These are phyloP conservation scores for Raffaelea ambrosiae DNA, from an alignment of 2,329 filamentous ascomycete genomes.

Conservation along the genomic window DNA sequence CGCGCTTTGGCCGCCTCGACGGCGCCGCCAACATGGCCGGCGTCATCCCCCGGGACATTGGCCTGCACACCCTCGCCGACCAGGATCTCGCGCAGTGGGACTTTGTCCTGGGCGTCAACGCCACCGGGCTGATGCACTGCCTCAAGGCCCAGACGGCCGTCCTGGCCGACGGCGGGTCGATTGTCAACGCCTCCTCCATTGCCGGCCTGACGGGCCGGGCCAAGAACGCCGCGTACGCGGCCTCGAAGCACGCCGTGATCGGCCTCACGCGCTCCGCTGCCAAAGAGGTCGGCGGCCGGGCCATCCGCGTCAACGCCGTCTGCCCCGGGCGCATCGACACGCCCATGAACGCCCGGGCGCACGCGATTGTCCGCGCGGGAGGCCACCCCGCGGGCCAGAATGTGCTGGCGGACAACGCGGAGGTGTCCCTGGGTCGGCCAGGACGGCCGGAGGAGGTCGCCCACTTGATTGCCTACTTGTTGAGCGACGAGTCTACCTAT, in stretches of 20 bases:
- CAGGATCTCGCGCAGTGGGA: slow-evolving; percentile 40
- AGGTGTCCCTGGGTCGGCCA: slow-evolving; percentile 7
- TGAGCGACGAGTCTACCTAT: slow-evolving; percentile 14
- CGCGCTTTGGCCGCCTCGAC: slow-evolving; percentile 41
- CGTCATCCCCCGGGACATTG: slow-evolving; percentile 35
- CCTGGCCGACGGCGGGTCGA: slow-evolving; percentile 19
- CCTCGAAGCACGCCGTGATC: slow-evolving; percentile 27
- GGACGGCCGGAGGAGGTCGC: slow-evolving; percentile 11
- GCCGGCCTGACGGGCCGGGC: slow-evolving; percentile 24
- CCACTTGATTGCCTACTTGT: slow-evolving; percentile 8
- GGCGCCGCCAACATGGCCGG: slow-evolving; percentile 49
- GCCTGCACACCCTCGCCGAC: slow-evolving; percentile 29
- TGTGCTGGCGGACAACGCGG: slow-evolving; percentile 5
- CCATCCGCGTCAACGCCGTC: slow-evolving; percentile 33
- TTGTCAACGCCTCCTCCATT: slow-evolving; percentile 9
- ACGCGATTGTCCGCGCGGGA: slow-evolving; percentile 5
- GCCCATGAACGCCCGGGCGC: not conserved
- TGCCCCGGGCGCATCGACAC: not conserved
- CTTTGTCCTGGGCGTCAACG: slow-evolving; percentile 36
- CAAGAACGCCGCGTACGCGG: slow-evolving; percentile 27
- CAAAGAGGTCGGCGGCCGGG: slow-evolving; percentile 29
- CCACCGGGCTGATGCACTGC: slow-evolving; percentile 44
- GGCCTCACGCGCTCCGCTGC: slow-evolving; percentile 26
- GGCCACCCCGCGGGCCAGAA: not conserved
- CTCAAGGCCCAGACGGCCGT: slow-evolving; percentile 23